phyloP scores from a whole-genome alignment of 73 alveolate species.

The Paramecium primaurelia region DNA sequence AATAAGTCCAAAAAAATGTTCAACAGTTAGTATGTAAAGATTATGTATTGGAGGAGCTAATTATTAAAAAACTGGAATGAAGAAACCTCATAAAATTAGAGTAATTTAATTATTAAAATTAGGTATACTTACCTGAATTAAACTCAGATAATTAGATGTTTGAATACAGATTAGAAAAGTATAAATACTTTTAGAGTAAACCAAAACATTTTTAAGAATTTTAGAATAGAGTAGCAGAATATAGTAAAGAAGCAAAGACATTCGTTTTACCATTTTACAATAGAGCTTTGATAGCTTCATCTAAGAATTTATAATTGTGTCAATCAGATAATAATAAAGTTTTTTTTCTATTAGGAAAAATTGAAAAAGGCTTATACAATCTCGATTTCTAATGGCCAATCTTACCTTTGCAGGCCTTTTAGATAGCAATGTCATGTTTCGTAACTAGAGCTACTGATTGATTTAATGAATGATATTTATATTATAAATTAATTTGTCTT shows the following conservation, averaged over 20 bases:
- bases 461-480: neutral
- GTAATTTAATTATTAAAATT: neutral
- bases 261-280: neutral
- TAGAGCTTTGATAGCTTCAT: neutral
- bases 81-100: neutral
- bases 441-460: neutral
- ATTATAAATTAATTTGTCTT: neutral
- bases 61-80: neutral
- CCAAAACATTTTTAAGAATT: neutral
- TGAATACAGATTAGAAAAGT: neutral
- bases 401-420: neutral
- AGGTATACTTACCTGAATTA: neutral
- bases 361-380: neutral
- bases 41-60: neutral
- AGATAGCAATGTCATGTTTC: neutral
- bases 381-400: constrained; percentile 4
- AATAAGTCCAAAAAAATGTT: neutral
- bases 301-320: neutral
- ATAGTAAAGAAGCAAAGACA: neutral
- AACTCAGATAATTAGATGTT: neutral
- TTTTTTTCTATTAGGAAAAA: neutral
- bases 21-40: neutral
- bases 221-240: neutral
- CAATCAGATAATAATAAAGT: neutral
- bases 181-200: neutral